Conservation (phyloP, 2,329 filamentous ascomycete genomes). For the Trichoderma sp. region DNA sequence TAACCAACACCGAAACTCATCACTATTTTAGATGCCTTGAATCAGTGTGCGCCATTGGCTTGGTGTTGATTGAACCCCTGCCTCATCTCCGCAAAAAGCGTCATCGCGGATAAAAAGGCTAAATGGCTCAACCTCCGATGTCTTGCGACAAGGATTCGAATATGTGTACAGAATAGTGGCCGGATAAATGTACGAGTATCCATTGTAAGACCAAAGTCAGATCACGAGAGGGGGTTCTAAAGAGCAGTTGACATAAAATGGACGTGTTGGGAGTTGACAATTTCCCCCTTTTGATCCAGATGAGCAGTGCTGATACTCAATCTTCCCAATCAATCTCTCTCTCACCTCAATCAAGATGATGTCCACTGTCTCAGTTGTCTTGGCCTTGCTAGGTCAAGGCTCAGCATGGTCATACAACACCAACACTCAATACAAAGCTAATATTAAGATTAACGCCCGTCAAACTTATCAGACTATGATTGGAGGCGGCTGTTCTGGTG, state of each 20-base stretch:
- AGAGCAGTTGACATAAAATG: background rate
- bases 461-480: slow-evolving; percentile 13
- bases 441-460: slow-evolving; percentile 3
- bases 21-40: background rate
- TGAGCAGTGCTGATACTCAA: background rate
- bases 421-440: background rate
- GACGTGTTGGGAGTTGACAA: background rate
- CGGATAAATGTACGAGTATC: slow-evolving; percentile 2
- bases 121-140: background rate
- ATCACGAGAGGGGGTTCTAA: background rate
- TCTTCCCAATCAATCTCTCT: background rate
- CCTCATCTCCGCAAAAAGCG: background rate
- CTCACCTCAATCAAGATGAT: background rate
- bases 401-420: slow-evolving; percentile 2
- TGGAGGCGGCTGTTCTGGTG: slow-evolving; percentile 7
- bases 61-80: background rate
- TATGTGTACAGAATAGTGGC: background rate
- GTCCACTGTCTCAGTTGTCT: background rate
- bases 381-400: background rate
- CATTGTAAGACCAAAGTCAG: background rate
- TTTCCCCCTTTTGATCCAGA: background rate
- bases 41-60: background rate
- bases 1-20: background rate
- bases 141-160: background rate
- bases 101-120: slow-evolving; percentile 13